A percentile compares a stretch with the other conserved stretches of the same genome.
Evolutionary conservation across 164 flowering plant species (phyloP).

Genomic region (Vitis rupestris): DNA sequence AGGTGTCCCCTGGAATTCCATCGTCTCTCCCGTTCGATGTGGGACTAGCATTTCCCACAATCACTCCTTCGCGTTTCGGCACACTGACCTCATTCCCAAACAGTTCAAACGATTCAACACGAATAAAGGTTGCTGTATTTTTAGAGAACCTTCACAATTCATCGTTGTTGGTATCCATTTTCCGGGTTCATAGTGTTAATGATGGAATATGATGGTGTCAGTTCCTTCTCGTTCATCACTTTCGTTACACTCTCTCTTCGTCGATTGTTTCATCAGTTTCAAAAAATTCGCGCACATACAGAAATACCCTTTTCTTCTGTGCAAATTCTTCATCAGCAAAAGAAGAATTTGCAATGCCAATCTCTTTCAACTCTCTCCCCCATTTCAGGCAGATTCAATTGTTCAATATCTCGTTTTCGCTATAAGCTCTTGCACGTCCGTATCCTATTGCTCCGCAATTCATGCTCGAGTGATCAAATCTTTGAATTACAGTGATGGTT

Average conservation of each 20-base stretch:
- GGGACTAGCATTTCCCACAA: too few relatives aligned
- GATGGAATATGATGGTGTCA: constrained; percentile 14
- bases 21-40: too few relatives aligned
- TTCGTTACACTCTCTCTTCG: not conserved
- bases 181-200: not conserved
- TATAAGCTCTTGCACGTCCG: constrained; percentile 23
- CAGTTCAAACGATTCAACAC: too few relatives aligned
- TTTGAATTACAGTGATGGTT: constrained; percentile 33
- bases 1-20: too few relatives aligned
- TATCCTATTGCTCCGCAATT: constrained; percentile 18
- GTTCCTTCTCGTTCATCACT: not conserved
- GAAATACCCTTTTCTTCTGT: not conserved
- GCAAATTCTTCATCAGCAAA: not conserved
- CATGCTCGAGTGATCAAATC: constrained; percentile 31
- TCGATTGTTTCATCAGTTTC: not conserved
- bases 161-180: too few relatives aligned
- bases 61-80: too few relatives aligned
- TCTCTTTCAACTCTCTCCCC: not conserved
- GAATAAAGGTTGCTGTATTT: too few relatives aligned
- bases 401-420: constrained; percentile 14
- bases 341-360: constrained; percentile 8
- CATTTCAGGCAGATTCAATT: not conserved
- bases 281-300: too few relatives aligned
- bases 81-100: too few relatives aligned
- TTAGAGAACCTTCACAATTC: too few relatives aligned